A percentile compares a stretch with the other conserved stretches of the same genome.
Evolutionary conservation across 73 alveolate genomes (phyloP).

Genomic region (Paramecium octaurelia): DNA sequence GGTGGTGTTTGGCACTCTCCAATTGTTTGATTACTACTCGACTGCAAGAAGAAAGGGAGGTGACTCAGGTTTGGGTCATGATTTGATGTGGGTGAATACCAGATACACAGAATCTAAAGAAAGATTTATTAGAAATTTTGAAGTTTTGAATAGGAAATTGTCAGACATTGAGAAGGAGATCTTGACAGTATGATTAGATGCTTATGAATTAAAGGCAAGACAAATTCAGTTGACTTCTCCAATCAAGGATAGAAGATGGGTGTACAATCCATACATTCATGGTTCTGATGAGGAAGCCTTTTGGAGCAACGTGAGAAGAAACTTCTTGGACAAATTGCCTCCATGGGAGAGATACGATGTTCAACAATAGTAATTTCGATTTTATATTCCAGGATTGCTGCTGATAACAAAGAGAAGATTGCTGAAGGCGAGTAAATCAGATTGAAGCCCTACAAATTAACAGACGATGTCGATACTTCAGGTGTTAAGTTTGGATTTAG

Average conservation of each 20-base stretch:
- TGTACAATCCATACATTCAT: conserved; percentile 57
- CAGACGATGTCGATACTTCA: conserved; percentile 48
- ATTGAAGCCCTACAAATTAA: conserved; percentile 41
- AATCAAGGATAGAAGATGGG: conserved; percentile 54
- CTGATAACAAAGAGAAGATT: conserved; percentile 46
- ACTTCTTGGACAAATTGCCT: conserved; percentile 19
- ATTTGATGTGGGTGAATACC: conserved; percentile 27
- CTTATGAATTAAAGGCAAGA: background rate
- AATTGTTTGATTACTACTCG: conserved; percentile 1
- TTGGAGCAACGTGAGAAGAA: conserved; percentile 32
- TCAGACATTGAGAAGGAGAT: background rate
- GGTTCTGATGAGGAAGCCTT: conserved; percentile 53
- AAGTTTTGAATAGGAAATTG: conserved; percentile 33
- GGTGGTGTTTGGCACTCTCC: background rate
- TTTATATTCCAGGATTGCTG: conserved; percentile 19
- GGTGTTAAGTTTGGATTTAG: conserved; percentile 54
- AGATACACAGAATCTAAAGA: conserved; percentile 39
- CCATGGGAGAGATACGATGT: conserved; percentile 65
- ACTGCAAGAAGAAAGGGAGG: conserved; percentile 53
- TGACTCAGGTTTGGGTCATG: conserved; percentile 11
- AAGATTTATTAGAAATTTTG: conserved; percentile 11
- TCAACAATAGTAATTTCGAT: background rate
- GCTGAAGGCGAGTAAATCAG: conserved; percentile 54
- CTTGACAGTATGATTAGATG: background rate
- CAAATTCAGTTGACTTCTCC: conserved; percentile 6